Evolutionary conservation across 2,329 filamentous ascomycete genomes (phyloP).

Genomic region (Stylonectria norvegica): DNA sequence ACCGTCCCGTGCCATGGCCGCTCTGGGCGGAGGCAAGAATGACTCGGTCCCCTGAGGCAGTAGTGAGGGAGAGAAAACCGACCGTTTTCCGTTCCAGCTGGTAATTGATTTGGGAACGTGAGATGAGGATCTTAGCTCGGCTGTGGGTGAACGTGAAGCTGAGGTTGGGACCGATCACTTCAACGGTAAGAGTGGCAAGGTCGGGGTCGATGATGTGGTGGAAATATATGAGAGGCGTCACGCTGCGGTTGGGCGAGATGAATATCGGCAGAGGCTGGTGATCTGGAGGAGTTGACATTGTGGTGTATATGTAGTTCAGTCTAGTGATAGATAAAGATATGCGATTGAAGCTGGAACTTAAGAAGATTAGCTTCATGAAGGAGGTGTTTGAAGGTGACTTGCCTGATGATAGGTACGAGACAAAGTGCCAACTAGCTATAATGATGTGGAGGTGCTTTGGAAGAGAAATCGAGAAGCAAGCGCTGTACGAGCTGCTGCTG

Average conservation of each 20-base stretch:
- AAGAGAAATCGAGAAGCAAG: no score
- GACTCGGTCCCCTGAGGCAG: conserved; percentile 13
- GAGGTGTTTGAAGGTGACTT: no score
- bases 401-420: no score
- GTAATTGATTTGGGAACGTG: neutral
- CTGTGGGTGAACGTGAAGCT: conserved; percentile 28
- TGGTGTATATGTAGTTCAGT: neutral
- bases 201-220: conserved; percentile 28
- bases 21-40: conserved; percentile 34
- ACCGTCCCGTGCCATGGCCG: conserved; percentile 29
- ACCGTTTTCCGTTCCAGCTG: conserved; percentile 30
- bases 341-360: no score
- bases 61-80: conserved; percentile 31
- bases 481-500: no score
- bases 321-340: no score
- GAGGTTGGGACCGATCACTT: conserved; percentile 34
- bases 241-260: conserved; percentile 16
- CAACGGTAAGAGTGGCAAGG: conserved; percentile 23
- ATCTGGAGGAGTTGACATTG: conserved; percentile 11
- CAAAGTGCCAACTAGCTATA: no score
- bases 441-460: no score
- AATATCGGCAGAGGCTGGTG: conserved; percentile 17
- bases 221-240: conserved; percentile 28
- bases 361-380: conserved; percentile 7
- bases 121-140: conserved; percentile 11